These are phyloP conservation scores for Solanum lignicaule DNA, from an alignment of 257 asterid genomes.

Conservation along the genomic window DNA sequence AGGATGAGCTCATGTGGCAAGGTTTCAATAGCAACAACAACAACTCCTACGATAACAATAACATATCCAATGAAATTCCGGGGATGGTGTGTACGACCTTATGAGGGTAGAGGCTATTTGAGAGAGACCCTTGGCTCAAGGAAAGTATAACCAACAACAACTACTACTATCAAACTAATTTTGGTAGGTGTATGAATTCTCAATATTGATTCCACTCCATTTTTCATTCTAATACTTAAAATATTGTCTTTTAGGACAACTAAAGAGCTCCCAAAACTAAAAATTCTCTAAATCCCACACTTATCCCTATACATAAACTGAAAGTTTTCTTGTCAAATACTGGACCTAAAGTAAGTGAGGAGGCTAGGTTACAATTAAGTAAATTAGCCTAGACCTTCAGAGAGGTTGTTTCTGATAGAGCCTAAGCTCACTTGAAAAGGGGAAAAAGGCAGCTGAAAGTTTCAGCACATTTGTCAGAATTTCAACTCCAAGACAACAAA, in stretches of 20 bases:
- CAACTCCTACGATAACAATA: not conserved
- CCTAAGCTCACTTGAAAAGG: not conserved
- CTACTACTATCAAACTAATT: not conserved
- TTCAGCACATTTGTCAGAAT: not conserved
- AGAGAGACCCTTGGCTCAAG: not conserved
- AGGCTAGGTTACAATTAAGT: not conserved
- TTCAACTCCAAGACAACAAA: not conserved
- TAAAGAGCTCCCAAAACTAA: not conserved
- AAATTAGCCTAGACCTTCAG: not conserved
- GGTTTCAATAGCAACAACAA: not conserved
- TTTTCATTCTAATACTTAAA: not conserved
- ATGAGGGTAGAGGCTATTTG: not conserved
- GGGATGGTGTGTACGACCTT: not conserved
- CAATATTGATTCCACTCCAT: not conserved
- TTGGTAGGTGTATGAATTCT: not conserved
- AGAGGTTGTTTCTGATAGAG: not conserved
- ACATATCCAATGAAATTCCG: not conserved
- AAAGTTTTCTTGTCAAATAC: not conserved
- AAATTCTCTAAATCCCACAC: not conserved
- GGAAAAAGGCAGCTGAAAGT: not conserved
- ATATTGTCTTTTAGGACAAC: not conserved
- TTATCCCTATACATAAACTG: not conserved
- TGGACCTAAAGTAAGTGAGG: not conserved
- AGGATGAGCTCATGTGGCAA: not conserved
- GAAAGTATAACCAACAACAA: not conserved